Conservation (phyloP, 2,329 filamentous ascomycete genomes). For the Nemania sp. region DNA sequence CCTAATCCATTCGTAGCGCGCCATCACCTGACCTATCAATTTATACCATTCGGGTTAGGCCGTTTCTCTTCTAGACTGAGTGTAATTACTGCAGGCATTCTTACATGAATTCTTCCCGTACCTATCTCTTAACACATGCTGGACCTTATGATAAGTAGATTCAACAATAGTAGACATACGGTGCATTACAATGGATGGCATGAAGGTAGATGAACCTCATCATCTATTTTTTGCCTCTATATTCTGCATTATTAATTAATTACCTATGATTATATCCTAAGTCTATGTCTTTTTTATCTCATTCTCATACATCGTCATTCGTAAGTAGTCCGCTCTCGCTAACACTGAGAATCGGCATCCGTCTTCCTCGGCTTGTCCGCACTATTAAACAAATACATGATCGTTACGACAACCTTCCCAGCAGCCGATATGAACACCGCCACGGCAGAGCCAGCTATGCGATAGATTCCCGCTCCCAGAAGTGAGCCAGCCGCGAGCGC, state of each 20-base stretch:
- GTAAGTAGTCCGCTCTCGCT: constrained; percentile 3
- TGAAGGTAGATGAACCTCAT: neutral
- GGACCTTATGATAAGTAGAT: too few relatives aligned
- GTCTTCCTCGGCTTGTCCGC: constrained; percentile 39
- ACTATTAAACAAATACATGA: constrained; percentile 49
- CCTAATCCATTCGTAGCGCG: constrained; percentile 24
- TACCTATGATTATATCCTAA: neutral
- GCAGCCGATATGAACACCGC: constrained; percentile 49
- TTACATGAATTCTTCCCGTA: too few relatives aligned
- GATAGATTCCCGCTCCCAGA: constrained; percentile 55
- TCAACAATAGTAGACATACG: too few relatives aligned
- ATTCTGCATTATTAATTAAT: neutral
- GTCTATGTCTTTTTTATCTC: neutral
- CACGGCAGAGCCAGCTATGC: constrained; percentile 45
- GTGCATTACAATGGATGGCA: too few relatives aligned
- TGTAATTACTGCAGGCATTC: too few relatives aligned
- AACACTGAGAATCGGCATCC: constrained; percentile 14
- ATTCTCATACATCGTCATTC: constrained; percentile 13
- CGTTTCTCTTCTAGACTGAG: neutral
- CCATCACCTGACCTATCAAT: constrained; percentile 32
- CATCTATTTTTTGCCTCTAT: too few relatives aligned
- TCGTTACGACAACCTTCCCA: constrained; percentile 50
- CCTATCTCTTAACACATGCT: too few relatives aligned
- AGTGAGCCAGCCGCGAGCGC: constrained; percentile 53
- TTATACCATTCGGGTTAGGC: constrained; percentile 10